Percentiles rank a stretch among this genome's conserved stretches.
Conservation (phyloP, 768 basidiomycete genomes). For the Mrakia gelida region DNA sequence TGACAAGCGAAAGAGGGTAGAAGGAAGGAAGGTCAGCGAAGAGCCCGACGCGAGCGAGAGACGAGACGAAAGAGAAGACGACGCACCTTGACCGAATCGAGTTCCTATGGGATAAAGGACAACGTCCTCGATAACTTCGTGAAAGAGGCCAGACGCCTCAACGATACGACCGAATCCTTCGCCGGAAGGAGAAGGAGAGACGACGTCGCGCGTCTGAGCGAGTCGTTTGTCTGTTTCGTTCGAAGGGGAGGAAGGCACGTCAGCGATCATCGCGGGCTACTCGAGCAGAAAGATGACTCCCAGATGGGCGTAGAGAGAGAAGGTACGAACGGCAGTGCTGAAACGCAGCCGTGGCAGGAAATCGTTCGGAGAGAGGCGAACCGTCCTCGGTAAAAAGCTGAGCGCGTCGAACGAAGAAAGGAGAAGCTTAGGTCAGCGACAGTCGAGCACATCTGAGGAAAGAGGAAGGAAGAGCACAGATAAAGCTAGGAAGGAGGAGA, state of each 20-base stretch:
- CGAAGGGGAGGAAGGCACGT: not conserved
- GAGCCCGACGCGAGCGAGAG: not conserved
- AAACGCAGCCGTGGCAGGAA: not conserved
- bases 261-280: not conserved
- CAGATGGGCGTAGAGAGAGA: not conserved
- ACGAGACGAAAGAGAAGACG: too few species aligned
- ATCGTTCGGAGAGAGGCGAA: not conserved
- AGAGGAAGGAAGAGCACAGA: not conserved
- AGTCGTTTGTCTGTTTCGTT: not conserved
- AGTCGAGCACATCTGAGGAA: not conserved
- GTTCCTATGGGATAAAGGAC: not conserved
- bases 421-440: not conserved
- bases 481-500: too few species aligned
- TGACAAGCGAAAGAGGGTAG: too few species aligned
- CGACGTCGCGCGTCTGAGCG: not conserved
- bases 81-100: not conserved
- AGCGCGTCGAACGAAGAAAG: not conserved
- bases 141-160: not conserved
- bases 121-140: not conserved
- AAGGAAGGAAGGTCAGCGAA: too few species aligned
- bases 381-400: not conserved
- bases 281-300: not conserved
- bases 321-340: not conserved
- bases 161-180: not conserved
- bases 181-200: not conserved